Evolutionary conservation across 1,139 yeast genomes (phyloP), one percentile per base, ranked within the genome.

Genomic region (Candida sp.): DNA sequence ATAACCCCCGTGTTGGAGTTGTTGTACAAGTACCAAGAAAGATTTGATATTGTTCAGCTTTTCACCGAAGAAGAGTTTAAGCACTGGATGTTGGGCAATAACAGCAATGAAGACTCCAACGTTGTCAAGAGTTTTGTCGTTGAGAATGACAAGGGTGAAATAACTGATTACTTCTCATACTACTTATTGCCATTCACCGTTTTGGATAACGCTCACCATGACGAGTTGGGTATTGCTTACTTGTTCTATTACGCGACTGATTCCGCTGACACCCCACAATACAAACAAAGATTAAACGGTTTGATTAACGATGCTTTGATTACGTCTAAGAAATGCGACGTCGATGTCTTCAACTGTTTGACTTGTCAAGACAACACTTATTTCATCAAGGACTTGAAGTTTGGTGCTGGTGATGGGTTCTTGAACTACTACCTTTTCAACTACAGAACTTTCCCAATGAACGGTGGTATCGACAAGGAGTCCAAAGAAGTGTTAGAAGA

Each of bases 381-480:
- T 54, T 91, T 94, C 70, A 75, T 94, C 59, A 88, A 90, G 38
- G 86, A 88, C 47, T 79, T 90, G 70, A 90, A 91, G 67, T 94
- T 96, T 68, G 98, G 97, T 26, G 83, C 85, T 46, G 99, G 99
- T 42, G 98, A 94, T 67, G 99, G 99, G 0, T 83, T 83, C 66
- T 80, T 94, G 64, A 90, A 94, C 70, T 96, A 88, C 68, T 94
- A 94, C 66, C 74, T 96, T 62, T 96, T 94, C 80, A 94, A 94
- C 69, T 94, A 93, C 75, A 86, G 80, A 64, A 86, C 96, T 5
- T 85, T 84, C 72, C 93, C 92, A 3, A 81, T 94, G 48, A 74
- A 77, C 52, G 97, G 98, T 31, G 99, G 98, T 5, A 73, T 91
- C 41, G 85, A 84, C 55, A 63, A 68, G 2, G 72, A 77, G 22